Base-by-base conservation (phyloP, 1,284 basidiomycete species). In the Irpex sp. region DNA sequence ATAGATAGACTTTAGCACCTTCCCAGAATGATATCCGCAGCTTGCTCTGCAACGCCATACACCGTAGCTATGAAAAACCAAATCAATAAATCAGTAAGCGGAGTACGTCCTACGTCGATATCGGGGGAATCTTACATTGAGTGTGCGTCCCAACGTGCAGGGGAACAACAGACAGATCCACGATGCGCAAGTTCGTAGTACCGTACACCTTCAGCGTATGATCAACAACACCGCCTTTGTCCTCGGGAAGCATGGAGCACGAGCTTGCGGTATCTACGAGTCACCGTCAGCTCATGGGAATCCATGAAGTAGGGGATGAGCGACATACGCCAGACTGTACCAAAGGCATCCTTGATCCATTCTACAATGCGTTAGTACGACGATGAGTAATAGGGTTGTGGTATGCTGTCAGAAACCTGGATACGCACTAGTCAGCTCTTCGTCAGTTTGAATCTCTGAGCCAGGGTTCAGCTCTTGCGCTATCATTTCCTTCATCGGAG, bases 401-500 rank as follows among this genome's bases (percentile, higher is more conserved):
- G 16, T 33, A 33, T 33, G 28, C 28, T 33, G 7, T 33, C 3
- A 12, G 12, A 12, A n/a, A n/a, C n/a, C n/a, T n/a, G n/a, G 36
- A 21, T 9, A 53, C 60, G 28, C 61, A 72, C 72, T 66, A 8
- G 68, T 64, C 2, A 66, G 51, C 53, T 67, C 53, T 16, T 60
- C 65, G 49, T 71, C 65, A 55, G 51, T 64, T 37, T 67, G 64
- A 28, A 73, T 65, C 2, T 71, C 65, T 1, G 71, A 69, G 0
- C 79, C 79, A 16, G 80, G 80, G 56, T 73, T 71, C 8, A 74
- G 58, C 60, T 80, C 78, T 57, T 68, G 69, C 19, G 63, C 67
- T 67, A 65, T 10, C 59, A 65, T 56, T 19, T 65, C 64, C 36
- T 63, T 65, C 48, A 65, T 49, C 16, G 64, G 64, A 14, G 59